Base-by-base conservation (phyloP, 2,329 filamentous ascomycete genomes). In the Cytospora paraplurivora region DNA sequence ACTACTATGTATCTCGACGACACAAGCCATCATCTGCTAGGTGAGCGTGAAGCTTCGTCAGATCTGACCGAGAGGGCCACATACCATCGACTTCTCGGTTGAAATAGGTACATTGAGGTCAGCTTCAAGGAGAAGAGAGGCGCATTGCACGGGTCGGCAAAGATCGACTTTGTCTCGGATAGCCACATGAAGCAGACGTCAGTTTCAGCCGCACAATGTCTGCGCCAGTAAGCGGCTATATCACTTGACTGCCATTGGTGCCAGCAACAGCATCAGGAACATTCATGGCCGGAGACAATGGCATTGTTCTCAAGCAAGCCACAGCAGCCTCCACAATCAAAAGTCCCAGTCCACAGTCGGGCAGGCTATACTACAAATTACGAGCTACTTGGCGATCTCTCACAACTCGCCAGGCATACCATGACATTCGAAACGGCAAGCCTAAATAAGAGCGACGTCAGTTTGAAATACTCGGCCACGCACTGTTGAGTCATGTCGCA, bases 271-370 rank as follows among this genome's bases (percentile, higher is more conserved):
- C 7, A n/a, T 47, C n/a, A 47, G 15, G 34, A n/a, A 47, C 7
- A 19, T 47, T n/a, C 17, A 17, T 11, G 7, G n/a, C 19, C 41
- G 41, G 41, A 47, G 41, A 47, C n/a, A n/a, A n/a, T n/a, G 41
- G n/a, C 19, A 44, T 47, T 21, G 6, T 47, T 47, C n/a, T 19
- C 41, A 47, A 47, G n/a, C n/a, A 47, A 47, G 17, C 38, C 7
- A 47, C 41, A 47, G 41, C 41, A 47, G 41, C n/a, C 41, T n/a
- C 41, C 41, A 47, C 41, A 47, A n/a, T 21, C n/a, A 47, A 47
- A 47, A 21, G 41, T 6, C 41, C 41, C 34, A 17, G 7, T 47
- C n/a, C n/a, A n/a, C n/a, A n/a, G n/a, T n/a, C n/a, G n/a, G 41
- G 11, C 19, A 47, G 12, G 41, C 41, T 21, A 47, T 21, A 8